Base-by-base conservation (phyloP, 208 protist genomes). In the Eutreptiella sp. region DNA sequence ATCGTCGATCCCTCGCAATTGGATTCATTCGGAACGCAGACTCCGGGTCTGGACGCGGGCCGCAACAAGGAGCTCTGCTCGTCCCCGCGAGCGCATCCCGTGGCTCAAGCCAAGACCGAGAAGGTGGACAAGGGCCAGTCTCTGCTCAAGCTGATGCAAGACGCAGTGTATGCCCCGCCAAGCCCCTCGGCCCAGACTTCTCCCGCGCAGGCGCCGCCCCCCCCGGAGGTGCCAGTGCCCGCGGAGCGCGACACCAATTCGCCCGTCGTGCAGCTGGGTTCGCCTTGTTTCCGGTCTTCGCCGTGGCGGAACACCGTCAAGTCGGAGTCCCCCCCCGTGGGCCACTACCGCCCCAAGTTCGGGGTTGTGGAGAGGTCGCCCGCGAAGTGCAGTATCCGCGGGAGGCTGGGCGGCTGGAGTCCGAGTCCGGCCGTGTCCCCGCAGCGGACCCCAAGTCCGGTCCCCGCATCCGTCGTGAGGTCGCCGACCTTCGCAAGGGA, bases 281-380 rank as follows among this genome's bases (percentile, higher is more conserved):
- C 21, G 16, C 31, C 50, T 14, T 57, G 50, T 33, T 57, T 57
- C 36, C 24, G 7, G 28, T 53, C 50, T n/a, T 21, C 14, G 11
- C 31, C 33, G 28, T 32, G 31, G 36, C 33, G 28, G 11, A 11
- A 47, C 36, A 50, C n/a, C n/a, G 9, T 57, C 21, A 57, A 57
- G 36, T 53, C 50, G n/a, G n/a, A n/a, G n/a, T n/a, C n/a, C n/a
- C 50, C 50, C n/a, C 50, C 50, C 9, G 50, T 57, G 31, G 50
- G 50, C n/a, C 50, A 57, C 24, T 57, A 57, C 36, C 50, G 50
- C 14, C 50, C 50, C 21, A 57, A 57, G 50, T 57, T 57, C 39
- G n/a, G 31, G 28, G 50, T 28, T 16, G 50, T 57, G 14, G 50
- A 57, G 14, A n/a, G 7, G 26, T 39, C 14, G n/a, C 19, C 50